Evolutionary conservation across 148 eudicot genomes (phyloP).

Genomic region (Persicaria tinctoria): DNA sequence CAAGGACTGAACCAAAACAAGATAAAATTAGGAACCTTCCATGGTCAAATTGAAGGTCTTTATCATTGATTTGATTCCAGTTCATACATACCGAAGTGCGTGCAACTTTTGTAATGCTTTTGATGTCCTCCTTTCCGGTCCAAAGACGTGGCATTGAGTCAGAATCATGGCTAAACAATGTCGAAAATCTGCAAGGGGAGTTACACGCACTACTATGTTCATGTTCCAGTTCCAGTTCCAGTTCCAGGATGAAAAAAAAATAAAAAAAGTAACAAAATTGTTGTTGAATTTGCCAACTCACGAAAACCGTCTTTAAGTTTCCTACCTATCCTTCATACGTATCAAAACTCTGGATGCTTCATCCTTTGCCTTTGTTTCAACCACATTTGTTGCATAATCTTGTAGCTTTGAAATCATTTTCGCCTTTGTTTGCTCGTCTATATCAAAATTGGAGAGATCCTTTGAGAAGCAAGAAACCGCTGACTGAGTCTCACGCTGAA

Average conservation of each 20-base stretch:
- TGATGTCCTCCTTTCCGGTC: constrained; percentile 95
- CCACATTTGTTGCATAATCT: constrained; percentile 67
- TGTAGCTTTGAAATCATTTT: constrained; percentile 59
- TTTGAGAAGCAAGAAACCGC: constrained; percentile 62
- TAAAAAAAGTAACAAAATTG: neutral
- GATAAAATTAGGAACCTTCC: constrained; percentile 2
- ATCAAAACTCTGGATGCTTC: constrained; percentile 84
- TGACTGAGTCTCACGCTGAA: constrained; percentile 63
- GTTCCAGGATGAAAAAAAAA: neutral
- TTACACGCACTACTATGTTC: too few species aligned
- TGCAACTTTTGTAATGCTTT: constrained; percentile 79
- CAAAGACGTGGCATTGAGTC: constrained; percentile 99
- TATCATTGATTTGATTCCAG: neutral
- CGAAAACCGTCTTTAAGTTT: constrained; percentile 5
- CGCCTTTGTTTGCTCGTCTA: constrained; percentile 59
- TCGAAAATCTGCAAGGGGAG: constrained; percentile 50
- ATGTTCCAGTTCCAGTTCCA: too few species aligned
- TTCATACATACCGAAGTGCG: constrained; percentile 59
- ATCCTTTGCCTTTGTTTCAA: constrained; percentile 82
- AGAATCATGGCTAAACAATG: constrained; percentile 80
- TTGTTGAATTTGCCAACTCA: too few species aligned
- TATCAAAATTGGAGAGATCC: constrained; percentile 75
- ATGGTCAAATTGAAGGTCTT: neutral
- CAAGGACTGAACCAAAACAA: constrained; percentile 48
- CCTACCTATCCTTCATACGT: constrained; percentile 92